These are phyloP conservation scores for Echinochloa phyllopogon DNA, from an alignment of 176 grass and related monocot genomes.

Conservation along the genomic window DNA sequence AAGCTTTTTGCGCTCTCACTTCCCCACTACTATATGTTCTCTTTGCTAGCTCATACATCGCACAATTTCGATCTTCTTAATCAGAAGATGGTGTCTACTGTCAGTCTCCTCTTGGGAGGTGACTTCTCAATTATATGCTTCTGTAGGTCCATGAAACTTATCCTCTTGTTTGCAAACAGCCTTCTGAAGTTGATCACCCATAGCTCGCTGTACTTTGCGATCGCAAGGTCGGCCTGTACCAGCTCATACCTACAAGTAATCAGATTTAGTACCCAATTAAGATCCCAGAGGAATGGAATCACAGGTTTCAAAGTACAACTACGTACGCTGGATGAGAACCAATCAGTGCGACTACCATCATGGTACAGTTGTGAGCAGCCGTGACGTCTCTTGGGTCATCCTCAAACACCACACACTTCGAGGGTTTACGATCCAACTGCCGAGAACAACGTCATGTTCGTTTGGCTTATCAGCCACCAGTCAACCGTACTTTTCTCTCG, in stretches of 20 bases:
- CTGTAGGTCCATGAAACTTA: constrained; percentile 92
- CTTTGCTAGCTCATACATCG: too few species aligned
- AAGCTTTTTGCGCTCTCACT: too few species aligned
- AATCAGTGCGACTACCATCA: constrained; percentile 88
- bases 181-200: constrained; percentile 98
- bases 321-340: constrained; percentile 89
- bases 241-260: constrained; percentile 75
- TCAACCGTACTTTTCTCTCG: too few species aligned
- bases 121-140: constrained; percentile 84
- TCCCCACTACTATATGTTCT: too few species aligned
- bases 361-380: constrained; percentile 91
- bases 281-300: not conserved
- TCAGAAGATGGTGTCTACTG: constrained; percentile 71
- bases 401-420: constrained; percentile 95
- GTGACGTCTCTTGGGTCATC: constrained; percentile 86
- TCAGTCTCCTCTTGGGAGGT: constrained; percentile 73
- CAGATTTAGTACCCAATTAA: not conserved
- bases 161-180: constrained; percentile 77
- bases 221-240: constrained; percentile 76
- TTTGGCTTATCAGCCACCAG: too few species aligned
- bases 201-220: constrained; percentile 77
- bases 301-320: not conserved
- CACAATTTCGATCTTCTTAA: too few species aligned
- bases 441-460: too few species aligned
- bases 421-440: constrained; percentile 93